phyloP scores from a whole-genome alignment of 108 stramenopile genomes.

The Bacterosira constricta region DNA sequence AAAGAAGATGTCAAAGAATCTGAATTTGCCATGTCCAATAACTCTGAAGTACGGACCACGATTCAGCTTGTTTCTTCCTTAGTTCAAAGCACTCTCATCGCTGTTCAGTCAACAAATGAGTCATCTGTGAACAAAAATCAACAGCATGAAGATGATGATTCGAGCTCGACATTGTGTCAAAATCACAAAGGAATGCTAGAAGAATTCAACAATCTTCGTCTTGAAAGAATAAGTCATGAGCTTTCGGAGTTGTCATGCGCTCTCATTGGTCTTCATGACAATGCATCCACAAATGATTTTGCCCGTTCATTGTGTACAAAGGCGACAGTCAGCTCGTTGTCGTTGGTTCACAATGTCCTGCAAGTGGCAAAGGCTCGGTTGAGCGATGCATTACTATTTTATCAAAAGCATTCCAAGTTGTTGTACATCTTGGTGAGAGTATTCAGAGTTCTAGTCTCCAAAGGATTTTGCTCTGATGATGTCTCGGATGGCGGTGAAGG shows the following conservation, averaged over 20 bases:
- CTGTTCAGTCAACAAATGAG: slow-evolving; percentile 32
- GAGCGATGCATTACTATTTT: slow-evolving; percentile 53
- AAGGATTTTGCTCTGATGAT: slow-evolving; percentile 92
- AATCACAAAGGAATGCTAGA: slow-evolving; percentile 45
- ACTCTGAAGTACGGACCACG: background rate
- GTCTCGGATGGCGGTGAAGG: slow-evolving; percentile 80
- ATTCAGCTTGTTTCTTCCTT: slow-evolving; percentile 24
- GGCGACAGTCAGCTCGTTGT: slow-evolving; percentile 51
- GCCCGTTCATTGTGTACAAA: slow-evolving; percentile 45
- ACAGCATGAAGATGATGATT: background rate
- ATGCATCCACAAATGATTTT: slow-evolving; percentile 11
- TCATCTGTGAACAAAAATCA: background rate
- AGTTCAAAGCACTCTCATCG: slow-evolving; percentile 35
- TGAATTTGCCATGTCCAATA: background rate
- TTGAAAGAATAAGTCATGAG: slow-evolving; percentile 34
- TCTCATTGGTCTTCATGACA: slow-evolving; percentile 36
- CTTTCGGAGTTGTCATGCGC: slow-evolving; percentile 27
- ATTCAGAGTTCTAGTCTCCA: slow-evolving; percentile 88
- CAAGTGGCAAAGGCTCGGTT: slow-evolving; percentile 41
- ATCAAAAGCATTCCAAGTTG: slow-evolving; percentile 74
- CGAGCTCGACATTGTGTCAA: slow-evolving; percentile 5
- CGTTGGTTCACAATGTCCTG: slow-evolving; percentile 44
- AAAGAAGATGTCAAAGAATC: slow-evolving; percentile 5
- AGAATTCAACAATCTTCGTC: slow-evolving; percentile 42
- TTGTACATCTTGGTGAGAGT: slow-evolving; percentile 87